Evolutionary conservation across 495 filamentous ascomycete genomes (phyloP).

Genomic region (Penicillium goetzii): DNA sequence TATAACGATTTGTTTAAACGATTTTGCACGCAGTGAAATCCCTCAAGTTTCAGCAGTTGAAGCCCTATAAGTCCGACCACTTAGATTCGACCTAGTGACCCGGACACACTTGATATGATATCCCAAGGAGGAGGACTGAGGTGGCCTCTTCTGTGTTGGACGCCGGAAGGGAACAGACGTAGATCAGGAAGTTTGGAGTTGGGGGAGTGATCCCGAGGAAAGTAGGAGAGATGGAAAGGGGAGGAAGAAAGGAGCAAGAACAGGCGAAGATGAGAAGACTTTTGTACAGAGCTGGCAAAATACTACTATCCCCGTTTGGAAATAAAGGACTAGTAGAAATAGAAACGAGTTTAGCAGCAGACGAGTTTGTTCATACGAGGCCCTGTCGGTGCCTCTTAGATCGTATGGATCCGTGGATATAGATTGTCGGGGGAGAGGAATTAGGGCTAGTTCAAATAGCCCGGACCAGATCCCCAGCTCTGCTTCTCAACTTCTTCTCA

Average conservation of each 20-base stretch:
- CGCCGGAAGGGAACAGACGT: not conserved
- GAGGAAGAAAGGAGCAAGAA: not conserved
- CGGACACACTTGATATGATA: constrained; percentile 15
- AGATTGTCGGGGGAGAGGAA: not conserved
- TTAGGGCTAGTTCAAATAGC: not conserved
- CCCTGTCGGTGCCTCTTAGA: not conserved
- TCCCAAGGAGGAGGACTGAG: not conserved
- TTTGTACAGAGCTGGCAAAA: not conserved
- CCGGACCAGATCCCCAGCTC: not conserved
- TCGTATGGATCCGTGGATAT: not conserved
- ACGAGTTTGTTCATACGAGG: no score
- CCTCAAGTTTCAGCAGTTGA: constrained; percentile 16
- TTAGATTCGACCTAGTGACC: constrained; percentile 13
- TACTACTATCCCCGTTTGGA: not conserved
- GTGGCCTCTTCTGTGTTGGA: constrained; percentile 14
- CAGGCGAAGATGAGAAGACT: not conserved
- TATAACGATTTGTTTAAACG: constrained; percentile 10
- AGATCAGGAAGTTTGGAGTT: not conserved
- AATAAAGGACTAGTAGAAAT: not conserved
- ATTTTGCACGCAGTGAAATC: constrained; percentile 16
- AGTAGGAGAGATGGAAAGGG: constrained; percentile 4
- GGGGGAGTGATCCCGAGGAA: not conserved
- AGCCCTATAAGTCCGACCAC: constrained; percentile 25
- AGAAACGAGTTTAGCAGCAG: not conserved
- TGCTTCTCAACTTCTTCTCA: not conserved